Evolutionary conservation across 1,284 basidiomycete genomes (phyloP).

Genomic region (Irpex lacteus): DNA sequence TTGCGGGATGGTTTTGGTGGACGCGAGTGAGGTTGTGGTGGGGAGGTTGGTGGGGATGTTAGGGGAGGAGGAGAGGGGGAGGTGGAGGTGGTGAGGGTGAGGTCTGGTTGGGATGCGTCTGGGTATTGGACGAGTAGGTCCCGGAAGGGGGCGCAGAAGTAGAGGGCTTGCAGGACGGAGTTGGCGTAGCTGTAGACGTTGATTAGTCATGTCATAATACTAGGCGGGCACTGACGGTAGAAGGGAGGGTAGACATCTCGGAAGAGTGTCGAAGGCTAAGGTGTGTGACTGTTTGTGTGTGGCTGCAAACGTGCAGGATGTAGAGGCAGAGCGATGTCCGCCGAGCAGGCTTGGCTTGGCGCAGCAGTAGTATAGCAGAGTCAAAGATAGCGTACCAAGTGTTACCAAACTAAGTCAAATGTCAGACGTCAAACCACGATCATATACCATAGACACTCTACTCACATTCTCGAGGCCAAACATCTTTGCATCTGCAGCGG

Average conservation of each 20-base stretch:
- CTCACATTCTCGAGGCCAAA: constrained; percentile 94
- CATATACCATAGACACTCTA: constrained; percentile 18
- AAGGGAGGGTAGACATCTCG: not conserved
- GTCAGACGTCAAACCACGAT: not conserved
- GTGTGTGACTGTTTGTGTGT: too few relatives aligned
- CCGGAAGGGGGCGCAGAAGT: constrained; percentile 82
- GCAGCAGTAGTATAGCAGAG: not conserved
- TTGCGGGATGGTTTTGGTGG: too few relatives aligned
- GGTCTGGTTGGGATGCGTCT: constrained; percentile 38
- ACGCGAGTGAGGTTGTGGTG: too few relatives aligned
- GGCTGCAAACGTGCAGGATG: too few relatives aligned
- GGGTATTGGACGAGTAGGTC: constrained; percentile 67
- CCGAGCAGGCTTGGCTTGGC: not conserved
- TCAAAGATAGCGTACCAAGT: constrained; percentile 58
- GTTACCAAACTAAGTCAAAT: constrained; percentile 69
- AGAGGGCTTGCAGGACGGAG: constrained; percentile 94
- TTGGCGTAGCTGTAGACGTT: constrained; percentile 81
- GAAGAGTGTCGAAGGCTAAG: not conserved
- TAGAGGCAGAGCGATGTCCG: not conserved
- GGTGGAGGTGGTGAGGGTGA: constrained; percentile 33
- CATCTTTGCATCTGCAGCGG: constrained; percentile 70
- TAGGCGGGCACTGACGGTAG: not conserved
- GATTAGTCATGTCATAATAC: not conserved
- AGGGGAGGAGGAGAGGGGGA: constrained; percentile 46
- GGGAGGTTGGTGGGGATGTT: constrained; percentile 70